Evolutionary conservation across 1,284 basidiomycete species (phyloP).

Genomic region (Leccinum angustisporum): DNA sequence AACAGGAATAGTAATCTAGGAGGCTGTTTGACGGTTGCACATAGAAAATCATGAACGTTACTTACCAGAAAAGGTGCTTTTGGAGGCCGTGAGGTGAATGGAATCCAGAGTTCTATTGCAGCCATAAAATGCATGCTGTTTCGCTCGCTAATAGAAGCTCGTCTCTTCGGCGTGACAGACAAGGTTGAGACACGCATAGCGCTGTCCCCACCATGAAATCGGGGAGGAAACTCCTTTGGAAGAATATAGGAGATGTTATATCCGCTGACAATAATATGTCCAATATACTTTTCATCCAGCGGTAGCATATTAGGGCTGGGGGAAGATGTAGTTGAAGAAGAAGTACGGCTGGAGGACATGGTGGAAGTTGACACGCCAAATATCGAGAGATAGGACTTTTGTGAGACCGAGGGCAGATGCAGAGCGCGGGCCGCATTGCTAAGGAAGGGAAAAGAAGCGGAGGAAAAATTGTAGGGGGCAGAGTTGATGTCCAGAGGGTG

Average conservation of each 20-base stretch:
- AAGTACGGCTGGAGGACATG: conserved; percentile 40
- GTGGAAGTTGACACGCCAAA: conserved; percentile 45
- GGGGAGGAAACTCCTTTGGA: conserved; percentile 67
- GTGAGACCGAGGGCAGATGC: conserved; percentile 59
- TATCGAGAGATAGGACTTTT: conserved; percentile 57
- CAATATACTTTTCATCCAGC: conserved; percentile 66
- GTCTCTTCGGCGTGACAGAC: conserved; percentile 42
- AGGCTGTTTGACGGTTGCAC: conserved; percentile 4
- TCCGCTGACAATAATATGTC: conserved; percentile 70
- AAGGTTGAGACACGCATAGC: conserved; percentile 35
- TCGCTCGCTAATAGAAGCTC: conserved; percentile 56
- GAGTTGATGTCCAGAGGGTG: conserved; percentile 72
- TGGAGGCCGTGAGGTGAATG: conserved; percentile 63
- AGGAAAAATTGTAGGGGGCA: conserved; percentile 71
- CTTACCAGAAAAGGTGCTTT: conserved; percentile 69
- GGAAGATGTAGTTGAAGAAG: conserved; percentile 26
- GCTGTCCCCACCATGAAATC: conserved; percentile 38
- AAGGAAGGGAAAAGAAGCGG: conserved; percentile 59
- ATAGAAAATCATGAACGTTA: conserved; percentile 9
- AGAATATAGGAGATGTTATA: conserved; percentile 75
- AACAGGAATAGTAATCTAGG: conserved; percentile 68
- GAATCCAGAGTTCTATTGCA: conserved; percentile 72
- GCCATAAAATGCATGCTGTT: conserved; percentile 71
- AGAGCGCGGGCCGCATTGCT: conserved; percentile 67
- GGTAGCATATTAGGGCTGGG: conserved; percentile 36